Conservation (phyloP, 345 rosid genomes). For the Eucalyptus cloeziana region DNA sequence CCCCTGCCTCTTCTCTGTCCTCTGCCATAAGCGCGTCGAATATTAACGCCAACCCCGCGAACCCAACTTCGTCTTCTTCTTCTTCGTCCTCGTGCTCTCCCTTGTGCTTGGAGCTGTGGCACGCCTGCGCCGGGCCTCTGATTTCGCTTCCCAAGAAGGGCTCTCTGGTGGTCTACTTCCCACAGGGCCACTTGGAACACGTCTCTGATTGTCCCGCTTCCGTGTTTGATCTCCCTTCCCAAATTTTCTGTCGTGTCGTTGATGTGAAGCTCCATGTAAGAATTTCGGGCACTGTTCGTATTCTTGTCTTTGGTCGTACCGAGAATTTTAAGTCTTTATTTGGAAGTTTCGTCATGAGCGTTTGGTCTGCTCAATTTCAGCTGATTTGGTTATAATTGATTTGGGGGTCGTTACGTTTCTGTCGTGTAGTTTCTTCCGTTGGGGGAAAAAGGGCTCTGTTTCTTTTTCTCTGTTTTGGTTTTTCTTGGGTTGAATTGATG, state of each 20-base stretch:
- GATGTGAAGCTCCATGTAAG: constrained; percentile 95
- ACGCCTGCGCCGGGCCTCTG: constrained; percentile 99
- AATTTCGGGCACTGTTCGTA: neutral
- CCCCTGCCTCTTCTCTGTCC: constrained; percentile 38
- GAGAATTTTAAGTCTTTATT: neutral
- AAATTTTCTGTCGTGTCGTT: constrained; percentile 82
- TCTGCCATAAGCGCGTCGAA: constrained; percentile 35
- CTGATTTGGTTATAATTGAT: neutral
- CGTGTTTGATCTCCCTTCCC: constrained; percentile 54
- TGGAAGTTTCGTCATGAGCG: neutral
- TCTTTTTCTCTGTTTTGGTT: neutral
- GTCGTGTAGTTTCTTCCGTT: neutral
- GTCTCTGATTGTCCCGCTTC: constrained; percentile 53
- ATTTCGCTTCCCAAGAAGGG: constrained; percentile 84
- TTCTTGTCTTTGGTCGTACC: neutral
- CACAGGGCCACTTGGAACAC: constrained; percentile 92
- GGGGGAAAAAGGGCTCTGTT: neutral
- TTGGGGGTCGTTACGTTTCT: neutral
- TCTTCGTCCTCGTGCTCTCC: constrained; percentile 12
- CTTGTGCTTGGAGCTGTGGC: constrained; percentile 94
- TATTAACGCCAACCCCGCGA: constrained; percentile 31
- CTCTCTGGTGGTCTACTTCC: constrained; percentile 73
- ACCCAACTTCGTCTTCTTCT: constrained; percentile 7
- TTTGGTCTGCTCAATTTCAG: neutral
- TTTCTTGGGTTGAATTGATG: neutral